Conservation (phyloP, 2,329 filamentous ascomycete genomes). For the Lachnellula willkommii region DNA sequence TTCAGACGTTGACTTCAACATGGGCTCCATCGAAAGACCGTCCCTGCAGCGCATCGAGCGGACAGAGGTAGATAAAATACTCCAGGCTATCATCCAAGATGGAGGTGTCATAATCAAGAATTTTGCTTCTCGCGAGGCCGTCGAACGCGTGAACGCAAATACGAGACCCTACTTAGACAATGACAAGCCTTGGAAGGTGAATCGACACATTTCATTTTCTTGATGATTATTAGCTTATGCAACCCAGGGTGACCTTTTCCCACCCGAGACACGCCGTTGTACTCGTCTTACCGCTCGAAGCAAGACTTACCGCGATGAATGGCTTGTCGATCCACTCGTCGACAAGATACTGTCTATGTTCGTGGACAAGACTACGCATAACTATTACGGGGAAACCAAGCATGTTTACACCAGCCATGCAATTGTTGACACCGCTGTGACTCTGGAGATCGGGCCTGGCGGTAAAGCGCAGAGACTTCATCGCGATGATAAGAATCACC, state of each 20-base stretch:
- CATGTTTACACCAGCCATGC: slow-evolving; percentile 28
- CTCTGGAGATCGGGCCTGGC: slow-evolving; percentile 19
- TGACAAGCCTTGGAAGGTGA: slow-evolving; percentile 25
- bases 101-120: slow-evolving; percentile 15
- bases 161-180: slow-evolving; percentile 19
- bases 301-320: slow-evolving; percentile 15
- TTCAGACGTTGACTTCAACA: background rate
- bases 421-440: slow-evolving; percentile 24
- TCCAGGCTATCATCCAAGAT: slow-evolving; percentile 14
- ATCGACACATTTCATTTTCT: background rate
- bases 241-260: slow-evolving; percentile 14
- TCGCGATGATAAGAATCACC: slow-evolving; percentile 18
- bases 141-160: slow-evolving; percentile 14
- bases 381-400: slow-evolving; percentile 27
- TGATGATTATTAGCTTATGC: background rate
- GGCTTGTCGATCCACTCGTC: slow-evolving; percentile 18
- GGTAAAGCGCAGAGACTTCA: slow-evolving; percentile 17
- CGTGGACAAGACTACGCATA: slow-evolving; percentile 27
- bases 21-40: slow-evolving; percentile 9
- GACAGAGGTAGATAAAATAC: slow-evolving; percentile 10
- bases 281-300: slow-evolving; percentile 16
- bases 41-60: slow-evolving; percentile 8
- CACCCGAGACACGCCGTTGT: slow-evolving; percentile 23
- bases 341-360: slow-evolving; percentile 19
- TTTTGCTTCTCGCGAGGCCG: slow-evolving; percentile 12